These are phyloP conservation scores for Pythium rhizo-oryzae DNA, from an alignment of 352 stramenopile species.

Conservation along the genomic window DNA sequence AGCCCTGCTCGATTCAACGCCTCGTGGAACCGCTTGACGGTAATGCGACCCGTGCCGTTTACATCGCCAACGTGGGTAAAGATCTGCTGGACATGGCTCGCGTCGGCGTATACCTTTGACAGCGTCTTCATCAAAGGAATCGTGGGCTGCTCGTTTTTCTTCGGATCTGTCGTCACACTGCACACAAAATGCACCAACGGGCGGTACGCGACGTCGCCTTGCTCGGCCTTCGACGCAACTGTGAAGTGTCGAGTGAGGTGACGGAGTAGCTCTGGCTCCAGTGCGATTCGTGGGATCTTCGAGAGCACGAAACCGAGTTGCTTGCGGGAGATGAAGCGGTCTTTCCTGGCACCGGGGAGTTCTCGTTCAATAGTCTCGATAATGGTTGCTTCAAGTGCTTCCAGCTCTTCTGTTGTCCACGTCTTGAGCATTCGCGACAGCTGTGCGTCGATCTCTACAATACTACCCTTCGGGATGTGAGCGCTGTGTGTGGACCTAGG, in stretches of 20 bases:
- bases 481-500: not conserved
- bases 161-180: conserved; percentile 36
- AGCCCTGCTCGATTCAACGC: conserved; percentile 38
- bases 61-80: conserved; percentile 55
- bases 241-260: conserved; percentile 53
- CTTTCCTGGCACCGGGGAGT: conserved; percentile 33
- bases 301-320: conserved; percentile 59
- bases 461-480: not conserved
- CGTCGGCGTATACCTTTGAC: conserved; percentile 33
- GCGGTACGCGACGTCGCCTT: conserved; percentile 38
- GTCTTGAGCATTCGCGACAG: conserved; percentile 43
- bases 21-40: conserved; percentile 51
- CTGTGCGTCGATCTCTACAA: conserved; percentile 33
- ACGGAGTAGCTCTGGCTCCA: conserved; percentile 42
- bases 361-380: conserved; percentile 46
- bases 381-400: conserved; percentile 36
- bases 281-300: conserved; percentile 43
- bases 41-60: conserved; percentile 41
- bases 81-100: conserved; percentile 35
- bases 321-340: conserved; percentile 41
- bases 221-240: conserved; percentile 15
- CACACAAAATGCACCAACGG: conserved; percentile 55
- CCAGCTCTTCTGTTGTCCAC: conserved; percentile 47
- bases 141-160: conserved; percentile 32
- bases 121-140: conserved; percentile 36